These are phyloP conservation scores for Cladosporium colombiae DNA, from an alignment of 2,329 filamentous ascomycete genomes.

Conservation along the genomic window DNA sequence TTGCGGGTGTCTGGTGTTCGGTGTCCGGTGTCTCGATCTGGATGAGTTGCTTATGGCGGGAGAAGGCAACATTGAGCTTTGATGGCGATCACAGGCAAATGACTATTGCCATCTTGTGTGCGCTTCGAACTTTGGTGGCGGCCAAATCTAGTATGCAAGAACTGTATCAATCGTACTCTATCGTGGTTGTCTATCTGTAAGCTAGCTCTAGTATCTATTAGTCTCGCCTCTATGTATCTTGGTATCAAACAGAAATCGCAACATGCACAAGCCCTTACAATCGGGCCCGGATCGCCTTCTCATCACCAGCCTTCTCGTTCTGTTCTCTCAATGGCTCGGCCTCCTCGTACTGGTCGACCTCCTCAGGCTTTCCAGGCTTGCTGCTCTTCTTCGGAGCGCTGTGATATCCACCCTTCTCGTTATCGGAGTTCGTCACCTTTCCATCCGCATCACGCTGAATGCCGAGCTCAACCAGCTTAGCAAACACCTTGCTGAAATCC, in stretches of 20 bases:
- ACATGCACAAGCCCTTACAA: slow-evolving; percentile 35
- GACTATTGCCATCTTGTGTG: background rate
- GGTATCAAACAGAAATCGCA: slow-evolving; percentile 11
- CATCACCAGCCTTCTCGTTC: slow-evolving; percentile 36
- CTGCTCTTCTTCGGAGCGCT: slow-evolving; percentile 60
- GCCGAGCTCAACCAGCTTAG: slow-evolving; percentile 62
- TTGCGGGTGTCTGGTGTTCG: background rate
- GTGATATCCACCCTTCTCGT: slow-evolving; percentile 57
- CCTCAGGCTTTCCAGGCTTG: slow-evolving; percentile 39
- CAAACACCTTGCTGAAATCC: slow-evolving; percentile 60
- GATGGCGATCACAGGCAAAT: background rate
- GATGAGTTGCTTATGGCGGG: background rate
- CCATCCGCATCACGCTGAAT: slow-evolving; percentile 58
- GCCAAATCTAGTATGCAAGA: background rate
- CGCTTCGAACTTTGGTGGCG: background rate
- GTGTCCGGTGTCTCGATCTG: background rate
- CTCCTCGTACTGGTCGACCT: slow-evolving; percentile 39
- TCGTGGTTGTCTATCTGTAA: background rate
- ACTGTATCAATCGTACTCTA: background rate
- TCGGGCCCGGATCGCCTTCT: slow-evolving; percentile 35
- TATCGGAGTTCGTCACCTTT: slow-evolving; percentile 58
- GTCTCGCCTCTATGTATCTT: background rate
- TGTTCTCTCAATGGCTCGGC: slow-evolving; percentile 44
- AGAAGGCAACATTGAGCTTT: background rate
- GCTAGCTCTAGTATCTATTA: slow-evolving; percentile 1